These are phyloP conservation scores for Tetrapisispora namnaoensis DNA, from an alignment of 805 yeast genomes.

Conservation along the genomic window DNA sequence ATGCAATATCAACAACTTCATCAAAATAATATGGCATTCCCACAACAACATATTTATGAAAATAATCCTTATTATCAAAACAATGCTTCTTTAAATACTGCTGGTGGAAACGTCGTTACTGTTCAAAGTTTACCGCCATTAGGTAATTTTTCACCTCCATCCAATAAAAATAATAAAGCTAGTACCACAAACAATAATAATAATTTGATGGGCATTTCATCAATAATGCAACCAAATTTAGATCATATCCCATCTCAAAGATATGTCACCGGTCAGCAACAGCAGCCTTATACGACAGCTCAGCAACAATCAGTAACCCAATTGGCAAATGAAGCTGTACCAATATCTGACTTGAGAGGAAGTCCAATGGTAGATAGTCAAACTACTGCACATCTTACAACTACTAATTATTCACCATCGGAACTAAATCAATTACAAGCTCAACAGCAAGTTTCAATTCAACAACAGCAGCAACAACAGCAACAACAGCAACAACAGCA, in stretches of 20 bases:
- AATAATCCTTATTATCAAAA: slow-evolving; percentile 8
- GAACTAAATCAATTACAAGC: slow-evolving; percentile 2
- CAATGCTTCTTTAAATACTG: slow-evolving; percentile 3
- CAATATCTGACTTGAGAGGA: slow-evolving; percentile 30
- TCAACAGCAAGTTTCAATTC: slow-evolving; percentile 9
- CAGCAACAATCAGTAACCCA: slow-evolving; percentile 9
- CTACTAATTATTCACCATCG: neutral
- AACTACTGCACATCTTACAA: neutral
- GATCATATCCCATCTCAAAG: slow-evolving; percentile 5
- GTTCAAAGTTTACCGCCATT: slow-evolving; percentile 28
- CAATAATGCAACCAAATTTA: slow-evolving; percentile 12
- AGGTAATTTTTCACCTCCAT: slow-evolving; percentile 32
- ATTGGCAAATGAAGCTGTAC: slow-evolving; percentile 24
- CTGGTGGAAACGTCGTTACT: neutral
- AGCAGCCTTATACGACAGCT: slow-evolving; percentile 15
- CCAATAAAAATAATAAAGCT: slow-evolving; percentile 21
- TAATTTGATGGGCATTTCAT: slow-evolving; percentile 18
- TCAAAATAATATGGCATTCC: slow-evolving; percentile 3
- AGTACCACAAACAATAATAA: slow-evolving; percentile 6
- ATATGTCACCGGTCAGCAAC: slow-evolving; percentile 6
- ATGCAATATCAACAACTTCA: slow-evolving; percentile 18
- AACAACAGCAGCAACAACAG: slow-evolving; percentile 26
- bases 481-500: slow-evolving; percentile 25
- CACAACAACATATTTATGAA: slow-evolving; percentile 7
- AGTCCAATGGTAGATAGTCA: slow-evolving; percentile 5